phyloP scores from a whole-genome alignment of 2,329 filamentous ascomycete genomes.

The Elsinoe australis region DNA sequence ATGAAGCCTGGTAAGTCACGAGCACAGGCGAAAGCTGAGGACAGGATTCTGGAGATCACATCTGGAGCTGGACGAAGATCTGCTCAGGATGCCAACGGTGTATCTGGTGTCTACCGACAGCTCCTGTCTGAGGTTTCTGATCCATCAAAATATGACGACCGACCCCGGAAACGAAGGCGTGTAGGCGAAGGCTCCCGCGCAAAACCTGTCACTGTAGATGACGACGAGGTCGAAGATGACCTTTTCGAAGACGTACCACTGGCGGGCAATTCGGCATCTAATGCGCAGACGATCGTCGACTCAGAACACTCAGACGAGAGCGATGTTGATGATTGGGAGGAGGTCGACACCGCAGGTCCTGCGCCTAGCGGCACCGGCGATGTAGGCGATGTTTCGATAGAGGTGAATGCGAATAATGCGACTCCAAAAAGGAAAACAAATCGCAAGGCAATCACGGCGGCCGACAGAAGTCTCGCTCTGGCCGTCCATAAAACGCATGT shows the following conservation, averaged over 20 bases:
- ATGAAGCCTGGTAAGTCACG: constrained; percentile 13
- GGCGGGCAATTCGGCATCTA: not conserved
- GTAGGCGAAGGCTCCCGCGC: constrained; percentile 8
- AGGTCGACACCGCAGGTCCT: constrained; percentile 40
- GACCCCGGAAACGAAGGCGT: constrained; percentile 18
- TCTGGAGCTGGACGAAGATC: constrained; percentile 14
- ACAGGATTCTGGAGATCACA: constrained; percentile 18
- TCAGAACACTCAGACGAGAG: constrained; percentile 48
- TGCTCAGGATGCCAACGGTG: not conserved
- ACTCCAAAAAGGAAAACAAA: constrained; percentile 33
- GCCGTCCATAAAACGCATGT: constrained; percentile 82
- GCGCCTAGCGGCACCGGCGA: constrained; percentile 24
- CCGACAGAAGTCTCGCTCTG: constrained; percentile 55
- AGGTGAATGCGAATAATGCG: constrained; percentile 30
- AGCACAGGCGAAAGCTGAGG: constrained; percentile 19
- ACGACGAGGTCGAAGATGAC: constrained; percentile 5
- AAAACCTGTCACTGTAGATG: not conserved
- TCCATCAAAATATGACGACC: constrained; percentile 11
- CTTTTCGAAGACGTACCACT: constrained; percentile 3
- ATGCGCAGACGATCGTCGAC: constrained; percentile 19
- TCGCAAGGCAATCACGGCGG: constrained; percentile 47
- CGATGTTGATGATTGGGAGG: constrained; percentile 55
- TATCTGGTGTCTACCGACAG: constrained; percentile 17
- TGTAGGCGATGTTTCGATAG: constrained; percentile 36
- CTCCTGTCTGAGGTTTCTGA: constrained; percentile 19